Conservation (phyloP, 148 eudicot species). For the Vaccinium corymbosum region DNA sequence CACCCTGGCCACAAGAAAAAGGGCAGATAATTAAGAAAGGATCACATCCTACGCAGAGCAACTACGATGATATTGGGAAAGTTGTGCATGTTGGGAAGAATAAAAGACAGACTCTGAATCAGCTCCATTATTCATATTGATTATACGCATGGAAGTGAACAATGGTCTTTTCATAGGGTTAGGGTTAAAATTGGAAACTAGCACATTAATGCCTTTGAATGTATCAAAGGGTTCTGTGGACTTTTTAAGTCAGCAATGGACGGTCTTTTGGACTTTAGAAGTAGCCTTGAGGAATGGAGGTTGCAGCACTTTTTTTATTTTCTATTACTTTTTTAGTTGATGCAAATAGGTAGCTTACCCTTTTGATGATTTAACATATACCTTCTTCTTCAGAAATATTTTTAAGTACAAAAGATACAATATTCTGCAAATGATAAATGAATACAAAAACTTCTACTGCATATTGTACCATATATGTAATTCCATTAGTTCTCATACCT, state of each 20-base stretch:
- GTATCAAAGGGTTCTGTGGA: too few species aligned
- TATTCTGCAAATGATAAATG: background rate
- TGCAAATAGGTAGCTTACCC: background rate
- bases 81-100: background rate
- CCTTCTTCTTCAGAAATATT: background rate
- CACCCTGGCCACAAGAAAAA: conserved; percentile 49
- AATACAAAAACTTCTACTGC: background rate
- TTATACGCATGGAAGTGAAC: background rate
- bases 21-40: background rate
- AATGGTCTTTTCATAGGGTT: too few species aligned
- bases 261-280: background rate
- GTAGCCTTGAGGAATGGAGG: background rate
- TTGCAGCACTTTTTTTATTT: background rate
- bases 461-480: background rate
- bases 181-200: too few species aligned
- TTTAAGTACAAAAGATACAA: background rate
- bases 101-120: background rate
- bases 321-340: background rate
- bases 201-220: too few species aligned
- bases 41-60: background rate
- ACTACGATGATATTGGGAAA: background rate
- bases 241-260: background rate
- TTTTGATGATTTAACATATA: background rate
- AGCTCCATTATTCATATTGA: background rate
- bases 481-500: background rate